A percentile compares a stretch with the other conserved stretches of the same genome.
These are phyloP conservation scores for Colletotrichum sansevieriae DNA, from an alignment of 2,329 filamentous ascomycete species.

Conservation along the genomic window DNA sequence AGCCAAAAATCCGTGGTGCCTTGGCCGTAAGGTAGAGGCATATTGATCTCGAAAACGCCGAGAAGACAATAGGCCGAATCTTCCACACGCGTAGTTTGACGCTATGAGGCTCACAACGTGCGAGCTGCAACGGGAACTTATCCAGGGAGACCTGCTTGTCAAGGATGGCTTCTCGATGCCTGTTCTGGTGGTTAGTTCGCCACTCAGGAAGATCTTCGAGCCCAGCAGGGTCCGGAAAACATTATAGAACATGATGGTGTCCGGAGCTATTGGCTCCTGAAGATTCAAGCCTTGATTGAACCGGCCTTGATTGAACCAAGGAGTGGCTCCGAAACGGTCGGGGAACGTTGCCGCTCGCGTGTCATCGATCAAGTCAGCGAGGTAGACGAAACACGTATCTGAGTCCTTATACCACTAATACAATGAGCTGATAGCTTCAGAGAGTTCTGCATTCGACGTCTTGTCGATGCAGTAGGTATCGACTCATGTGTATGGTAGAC, in stretches of 20 bases:
- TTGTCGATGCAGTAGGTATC: slow-evolving; percentile 28
- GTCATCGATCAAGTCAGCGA: background rate
- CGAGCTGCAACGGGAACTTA: slow-evolving; percentile 42
- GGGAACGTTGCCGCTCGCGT: background rate
- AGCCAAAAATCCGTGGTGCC: slow-evolving; percentile 43
- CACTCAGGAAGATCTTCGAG: background rate
- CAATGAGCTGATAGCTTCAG: background rate
- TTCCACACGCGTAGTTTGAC: slow-evolving; percentile 43
- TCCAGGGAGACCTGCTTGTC: background rate
- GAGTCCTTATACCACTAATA: background rate
- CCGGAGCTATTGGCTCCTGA: background rate
- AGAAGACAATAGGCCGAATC: slow-evolving; percentile 47
- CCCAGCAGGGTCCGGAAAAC: slow-evolving; percentile 4
- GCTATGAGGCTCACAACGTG: slow-evolving; percentile 47
- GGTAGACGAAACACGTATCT: background rate
- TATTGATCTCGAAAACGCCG: slow-evolving; percentile 45
- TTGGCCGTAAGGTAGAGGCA: slow-evolving; percentile 30
- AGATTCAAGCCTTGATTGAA: slow-evolving; percentile 14
- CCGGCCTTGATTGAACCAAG: slow-evolving; percentile 9
- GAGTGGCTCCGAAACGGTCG: background rate
- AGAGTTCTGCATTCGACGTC: slow-evolving; percentile 8
- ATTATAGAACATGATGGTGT: slow-evolving; percentile 1
- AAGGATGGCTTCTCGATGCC: background rate
- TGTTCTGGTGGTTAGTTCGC: background rate
- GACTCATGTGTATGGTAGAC: background rate